Conservation (phyloP, 2,329 filamentous ascomycete genomes). For the Aspergillus sp. region DNA sequence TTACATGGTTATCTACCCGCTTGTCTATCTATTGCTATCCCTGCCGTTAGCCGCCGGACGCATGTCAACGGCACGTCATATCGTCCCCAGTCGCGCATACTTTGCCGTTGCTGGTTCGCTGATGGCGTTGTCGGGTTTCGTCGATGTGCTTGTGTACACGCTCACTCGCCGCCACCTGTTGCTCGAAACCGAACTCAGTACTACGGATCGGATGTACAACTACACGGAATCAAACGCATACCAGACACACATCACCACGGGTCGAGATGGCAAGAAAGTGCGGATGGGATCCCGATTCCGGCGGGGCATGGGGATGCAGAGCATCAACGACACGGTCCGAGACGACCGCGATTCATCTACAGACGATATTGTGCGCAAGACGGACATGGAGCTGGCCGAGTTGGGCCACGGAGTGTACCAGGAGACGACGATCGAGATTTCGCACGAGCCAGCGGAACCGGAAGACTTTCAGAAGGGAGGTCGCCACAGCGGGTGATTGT, state of each 20-base stretch:
- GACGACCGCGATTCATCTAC: slow-evolving; percentile 45
- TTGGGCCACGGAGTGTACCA: slow-evolving; percentile 42
- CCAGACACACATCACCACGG: slow-evolving; percentile 32
- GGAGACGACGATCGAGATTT: slow-evolving; percentile 47
- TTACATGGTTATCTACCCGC: slow-evolving; percentile 50
- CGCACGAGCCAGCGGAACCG: slow-evolving; percentile 34
- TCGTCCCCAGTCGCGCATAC: slow-evolving; percentile 42
- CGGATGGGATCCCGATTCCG: slow-evolving; percentile 24
- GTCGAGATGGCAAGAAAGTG: slow-evolving; percentile 17
- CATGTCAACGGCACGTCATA: slow-evolving; percentile 40
- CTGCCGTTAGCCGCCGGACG: slow-evolving; percentile 60
- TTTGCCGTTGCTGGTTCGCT: slow-evolving; percentile 56
- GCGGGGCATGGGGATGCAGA: slow-evolving; percentile 25
- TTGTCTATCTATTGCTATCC: slow-evolving; percentile 61
- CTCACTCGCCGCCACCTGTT: slow-evolving; percentile 58
- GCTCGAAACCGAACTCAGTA: slow-evolving; percentile 48
- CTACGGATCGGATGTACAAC: slow-evolving; percentile 28
- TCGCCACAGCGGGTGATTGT: slow-evolving; percentile 11
- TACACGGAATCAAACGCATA: slow-evolving; percentile 32
- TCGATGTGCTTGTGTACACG: slow-evolving; percentile 61
- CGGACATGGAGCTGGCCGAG: slow-evolving; percentile 34
- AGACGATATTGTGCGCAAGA: slow-evolving; percentile 44
- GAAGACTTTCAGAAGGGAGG: slow-evolving; percentile 15
- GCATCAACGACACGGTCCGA: slow-evolving; percentile 19
- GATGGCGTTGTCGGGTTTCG: slow-evolving; percentile 59